Evolutionary conservation across 1,139 yeast genomes (phyloP), one percentile per base, ranked within the genome.

Genomic region (Blastobotrys illinoisensis): DNA sequence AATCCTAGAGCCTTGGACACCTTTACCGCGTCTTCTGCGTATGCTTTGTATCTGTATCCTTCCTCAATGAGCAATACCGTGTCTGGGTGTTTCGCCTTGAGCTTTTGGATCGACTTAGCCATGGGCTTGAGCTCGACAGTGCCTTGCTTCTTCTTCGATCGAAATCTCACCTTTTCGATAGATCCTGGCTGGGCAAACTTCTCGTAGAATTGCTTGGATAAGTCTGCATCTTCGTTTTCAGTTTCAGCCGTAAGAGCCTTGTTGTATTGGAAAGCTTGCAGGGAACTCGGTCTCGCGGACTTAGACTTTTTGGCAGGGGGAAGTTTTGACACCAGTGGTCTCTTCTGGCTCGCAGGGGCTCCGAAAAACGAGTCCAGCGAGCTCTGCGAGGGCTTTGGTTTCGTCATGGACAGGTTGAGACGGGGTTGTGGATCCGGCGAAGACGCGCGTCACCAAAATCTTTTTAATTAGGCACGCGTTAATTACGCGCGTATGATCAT

Each of bases 11-110:
- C 76, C 51, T 75, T 71, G 9, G 96, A 78, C 0, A 85, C 96
- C 2, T 74, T 74, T 16, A 73, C 75, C 0, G 98, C 98, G 71
- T 91, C 97, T 54, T 82, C 79, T 0, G 96, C 97, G 67, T 82
- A 89, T 56, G 90, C 83, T 65, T 87, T 87, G 72, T 83, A 93
- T 69, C 89, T 89, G 71, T 93, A 93, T 0, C 99, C 99, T 7
- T 88, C 95, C 66, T 93, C 95, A 21, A 93, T 78, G 0, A 93
- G 83, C 6, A 93, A 73, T 1, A 93, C 63, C 49, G 88, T 86
- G 59, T 88, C 96, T 50, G 69, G 67, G 65, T 91, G 74, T 1
- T 71, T 67, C 3, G 70, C 64, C 63, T 89, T 89, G 51, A 93
- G 71, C 3, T 81, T 83, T 21, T 83, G 72, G 56, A 84, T 83